Percentiles rank a stretch among this genome's conserved stretches.
Conservation (phyloP, 2,329 filamentous ascomycete genomes). For the Colletotrichum sp. region DNA sequence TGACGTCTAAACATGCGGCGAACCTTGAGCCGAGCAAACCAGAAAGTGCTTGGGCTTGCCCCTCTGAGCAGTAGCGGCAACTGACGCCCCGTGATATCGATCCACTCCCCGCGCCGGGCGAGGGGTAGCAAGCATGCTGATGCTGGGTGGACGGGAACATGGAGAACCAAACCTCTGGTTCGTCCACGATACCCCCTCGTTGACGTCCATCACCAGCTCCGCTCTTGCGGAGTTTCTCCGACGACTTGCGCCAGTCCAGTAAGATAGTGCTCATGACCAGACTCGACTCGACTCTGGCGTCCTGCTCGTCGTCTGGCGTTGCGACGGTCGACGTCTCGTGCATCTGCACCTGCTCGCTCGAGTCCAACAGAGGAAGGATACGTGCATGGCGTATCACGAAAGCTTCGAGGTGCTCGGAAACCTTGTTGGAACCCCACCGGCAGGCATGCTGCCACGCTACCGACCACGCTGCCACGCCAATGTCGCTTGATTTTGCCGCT, state of each 20-base stretch:
- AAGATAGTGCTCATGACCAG: neutral
- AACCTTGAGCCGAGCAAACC: conserved; percentile 3
- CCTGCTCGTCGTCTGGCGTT: neutral
- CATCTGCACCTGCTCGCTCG: neutral
- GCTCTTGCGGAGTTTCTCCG: conserved; percentile 18
- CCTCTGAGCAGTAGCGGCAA: neutral
- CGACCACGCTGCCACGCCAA: neutral
- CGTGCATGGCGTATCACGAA: neutral
- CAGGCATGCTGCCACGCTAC: neutral
- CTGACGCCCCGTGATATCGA: neutral
- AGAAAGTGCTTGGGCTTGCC: conserved; percentile 6
- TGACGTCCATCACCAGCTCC: neutral
- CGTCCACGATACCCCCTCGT: neutral
- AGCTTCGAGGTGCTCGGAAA: neutral
- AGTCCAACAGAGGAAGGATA: neutral
- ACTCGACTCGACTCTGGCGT: neutral
- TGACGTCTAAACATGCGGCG: neutral
- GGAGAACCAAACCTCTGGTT: neutral
- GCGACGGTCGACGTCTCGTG: conserved; percentile 9
- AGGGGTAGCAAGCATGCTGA: neutral
- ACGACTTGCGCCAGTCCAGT: neutral
- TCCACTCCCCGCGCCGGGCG: neutral
- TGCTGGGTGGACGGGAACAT: neutral
- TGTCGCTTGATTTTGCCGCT: neutral
- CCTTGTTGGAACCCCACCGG: neutral